phyloP scores from a whole-genome alignment of 1,139 yeast genomes.

The Tardiomyces depauwii region DNA sequence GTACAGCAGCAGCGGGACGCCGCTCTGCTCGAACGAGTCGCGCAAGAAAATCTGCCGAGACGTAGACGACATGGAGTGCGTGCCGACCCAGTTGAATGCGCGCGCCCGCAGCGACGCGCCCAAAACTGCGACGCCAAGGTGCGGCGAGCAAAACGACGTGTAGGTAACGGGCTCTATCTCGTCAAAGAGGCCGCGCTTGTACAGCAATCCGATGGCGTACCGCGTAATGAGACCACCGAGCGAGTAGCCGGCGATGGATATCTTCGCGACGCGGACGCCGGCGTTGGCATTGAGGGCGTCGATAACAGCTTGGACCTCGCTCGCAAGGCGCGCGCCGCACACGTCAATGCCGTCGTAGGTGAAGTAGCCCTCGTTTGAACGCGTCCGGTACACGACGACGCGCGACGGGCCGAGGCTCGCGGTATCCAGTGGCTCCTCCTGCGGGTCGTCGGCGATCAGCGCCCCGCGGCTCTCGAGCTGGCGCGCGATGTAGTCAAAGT shows the following conservation, averaged over 20 bases:
- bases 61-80: conserved; percentile 53
- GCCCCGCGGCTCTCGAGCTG: conserved; percentile 19
- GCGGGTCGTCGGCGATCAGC: conserved; percentile 11
- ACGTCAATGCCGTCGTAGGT: conserved; percentile 84
- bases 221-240: conserved; percentile 73
- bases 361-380: conserved; percentile 51
- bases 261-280: conserved; percentile 17
- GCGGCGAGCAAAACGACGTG: conserved; percentile 72
- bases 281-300: conserved; percentile 19
- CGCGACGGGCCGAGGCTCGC: not conserved
- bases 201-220: conserved; percentile 63
- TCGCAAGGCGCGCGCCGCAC: conserved; percentile 66
- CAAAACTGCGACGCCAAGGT: conserved; percentile 66
- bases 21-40: conserved; percentile 29
- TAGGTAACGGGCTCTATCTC: conserved; percentile 30
- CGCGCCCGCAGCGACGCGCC: conserved; percentile 36
- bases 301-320: conserved; percentile 47
- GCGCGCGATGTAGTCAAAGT: conserved; percentile 41
- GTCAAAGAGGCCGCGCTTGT: conserved; percentile 43
- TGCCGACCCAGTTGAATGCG: conserved; percentile 49
- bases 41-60: conserved; percentile 62
- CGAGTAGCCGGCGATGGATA: conserved; percentile 72
- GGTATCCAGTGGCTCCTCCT: conserved; percentile 2
- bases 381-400: conserved; percentile 44
- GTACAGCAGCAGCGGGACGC: conserved; percentile 44